A percentile compares a stretch with the other conserved stretches of the same genome.
Conservation (phyloP, 768 basidiomycete species). For the Artomyces pyxidatus region DNA sequence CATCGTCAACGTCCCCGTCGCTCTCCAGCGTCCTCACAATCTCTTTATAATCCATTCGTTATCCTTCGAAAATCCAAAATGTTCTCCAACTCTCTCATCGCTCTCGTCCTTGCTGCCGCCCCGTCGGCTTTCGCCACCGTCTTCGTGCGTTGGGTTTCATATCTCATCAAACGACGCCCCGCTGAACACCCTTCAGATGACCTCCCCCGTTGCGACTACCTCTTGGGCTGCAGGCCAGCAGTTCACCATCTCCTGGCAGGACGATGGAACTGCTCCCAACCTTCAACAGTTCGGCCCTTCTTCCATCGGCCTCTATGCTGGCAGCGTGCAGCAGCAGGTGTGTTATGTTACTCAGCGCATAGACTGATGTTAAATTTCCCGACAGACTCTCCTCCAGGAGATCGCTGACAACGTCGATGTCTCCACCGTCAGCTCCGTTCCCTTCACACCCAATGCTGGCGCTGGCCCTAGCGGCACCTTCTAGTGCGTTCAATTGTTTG, state of each 20-base stretch:
- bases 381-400: conserved; percentile 44
- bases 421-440: conserved; percentile 33
- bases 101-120: conserved; percentile 7
- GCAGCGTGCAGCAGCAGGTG: conserved; percentile 58
- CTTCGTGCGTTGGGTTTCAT: conserved; percentile 13
- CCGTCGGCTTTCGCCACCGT: conserved; percentile 7
- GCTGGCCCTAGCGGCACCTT: conserved; percentile 47
- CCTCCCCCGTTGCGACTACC: conserved; percentile 40
- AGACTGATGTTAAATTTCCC: too few relatives aligned
- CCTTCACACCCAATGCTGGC: conserved; percentile 41
- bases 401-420: conserved; percentile 46
- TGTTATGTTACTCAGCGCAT: conserved; percentile 8
- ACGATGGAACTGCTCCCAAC: conserved; percentile 49
- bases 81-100: conserved; percentile 7
- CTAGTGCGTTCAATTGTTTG: conserved; percentile 37
- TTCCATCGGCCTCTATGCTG: conserved; percentile 52
- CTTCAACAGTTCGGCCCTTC: conserved; percentile 42
- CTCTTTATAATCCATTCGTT: conserved; percentile 13
- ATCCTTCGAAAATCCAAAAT: conserved; percentile 3
- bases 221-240: conserved; percentile 41
- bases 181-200: too few relatives aligned
- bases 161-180: too few relatives aligned
- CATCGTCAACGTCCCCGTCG: background rate
- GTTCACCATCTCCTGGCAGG: conserved; percentile 53
- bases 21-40: conserved; percentile 6